Percentiles rank a stretch among this genome's conserved stretches.
These are phyloP conservation scores for Paramecium primaurelia DNA, from an alignment of 73 alveolate genomes.

Conservation along the genomic window DNA sequence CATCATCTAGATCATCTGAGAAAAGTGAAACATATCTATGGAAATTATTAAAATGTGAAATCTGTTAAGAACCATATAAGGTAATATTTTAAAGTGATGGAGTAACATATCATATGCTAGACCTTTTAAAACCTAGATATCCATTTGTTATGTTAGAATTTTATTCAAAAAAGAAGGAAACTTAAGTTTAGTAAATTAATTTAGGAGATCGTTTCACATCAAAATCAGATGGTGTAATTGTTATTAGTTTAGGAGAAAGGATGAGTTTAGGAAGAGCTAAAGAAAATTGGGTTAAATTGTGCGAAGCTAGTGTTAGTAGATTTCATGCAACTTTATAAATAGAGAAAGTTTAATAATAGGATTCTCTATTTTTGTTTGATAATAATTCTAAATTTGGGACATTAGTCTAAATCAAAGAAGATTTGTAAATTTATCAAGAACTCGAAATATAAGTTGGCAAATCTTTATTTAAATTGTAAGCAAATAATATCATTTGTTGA, in stretches of 20 bases:
- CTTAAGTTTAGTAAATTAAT: neutral
- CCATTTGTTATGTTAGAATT: neutral
- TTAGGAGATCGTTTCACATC: slow-evolving; percentile 7
- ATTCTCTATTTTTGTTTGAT: neutral
- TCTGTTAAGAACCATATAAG: slow-evolving; percentile 20
- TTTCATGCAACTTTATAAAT: slow-evolving; percentile 14
- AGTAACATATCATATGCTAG: neutral
- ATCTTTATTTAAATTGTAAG: neutral
- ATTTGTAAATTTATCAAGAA: neutral
- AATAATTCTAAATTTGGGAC: slow-evolving; percentile 32
- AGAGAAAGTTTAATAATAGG: neutral
- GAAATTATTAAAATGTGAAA: slow-evolving; percentile 57
- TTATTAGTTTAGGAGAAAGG: neutral
- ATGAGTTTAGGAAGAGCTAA: slow-evolving; percentile 25
- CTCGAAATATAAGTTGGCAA: slow-evolving; percentile 16
- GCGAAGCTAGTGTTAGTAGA: slow-evolving; percentile 31
- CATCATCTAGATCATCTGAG: slow-evolving; percentile 5
- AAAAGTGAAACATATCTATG: slow-evolving; percentile 9
- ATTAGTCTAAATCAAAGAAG: neutral
- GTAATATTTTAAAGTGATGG: slow-evolving; percentile 46
- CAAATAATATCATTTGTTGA: neutral
- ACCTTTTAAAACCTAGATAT: neutral
- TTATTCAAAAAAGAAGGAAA: neutral
- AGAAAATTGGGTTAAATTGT: neutral
- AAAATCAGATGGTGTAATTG: slow-evolving; percentile 14